Evolutionary conservation across 2,329 filamentous ascomycete genomes (phyloP), one percentile per base, ranked within the genome.

Genomic region (Penicillium sp.): DNA sequence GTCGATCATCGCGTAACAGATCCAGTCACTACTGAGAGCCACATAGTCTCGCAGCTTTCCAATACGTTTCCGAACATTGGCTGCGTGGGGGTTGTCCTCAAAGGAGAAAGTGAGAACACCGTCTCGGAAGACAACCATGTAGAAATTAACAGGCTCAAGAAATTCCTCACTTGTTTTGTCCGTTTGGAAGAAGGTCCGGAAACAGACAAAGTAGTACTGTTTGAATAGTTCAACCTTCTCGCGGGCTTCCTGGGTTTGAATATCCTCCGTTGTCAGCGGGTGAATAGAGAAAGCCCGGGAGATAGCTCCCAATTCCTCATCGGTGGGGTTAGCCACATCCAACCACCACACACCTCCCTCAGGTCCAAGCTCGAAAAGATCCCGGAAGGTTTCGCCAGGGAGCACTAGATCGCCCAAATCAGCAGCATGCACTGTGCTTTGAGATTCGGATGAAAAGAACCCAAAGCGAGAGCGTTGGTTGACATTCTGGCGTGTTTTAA

Each of bases 201-300:
- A 98, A 68, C 88, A 95, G 44, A 95, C 88, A 68, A 98, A 97
- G 72, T 98, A 98, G 74, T 98, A 98, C 37, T 89, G 88, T 22
- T 88, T 87, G 73, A 98, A 98, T 22, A 98, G 78, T 70, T 98
- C 93, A 49, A 98, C 95, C 75, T 98, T 98, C 73, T 98, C 93
- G 38, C 93, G 89, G 10, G 90, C 86, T 71, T 98, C 93, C 66
- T 96, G 89, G 0, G 88, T 95, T 53, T 85, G 84, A 59, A 98
- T 96, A 75, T 98, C 93, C 70, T 98, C 93, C 34, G 91, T 87
- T 0, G 93, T 98, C 68, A 98, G 75, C 31, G 91, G 91, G 70
- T 98, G 93, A 48, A 98, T 87, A 13, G 88, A 88, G 69, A 98
- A 98, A 4, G 93, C 90, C 64, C 90, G 89, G 75, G 88, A 95